Evolutionary conservation across 75 land plant genomes (phyloP), one percentile per base, ranked within the genome.

Genomic region (Chamaecyparis obtusa): DNA sequence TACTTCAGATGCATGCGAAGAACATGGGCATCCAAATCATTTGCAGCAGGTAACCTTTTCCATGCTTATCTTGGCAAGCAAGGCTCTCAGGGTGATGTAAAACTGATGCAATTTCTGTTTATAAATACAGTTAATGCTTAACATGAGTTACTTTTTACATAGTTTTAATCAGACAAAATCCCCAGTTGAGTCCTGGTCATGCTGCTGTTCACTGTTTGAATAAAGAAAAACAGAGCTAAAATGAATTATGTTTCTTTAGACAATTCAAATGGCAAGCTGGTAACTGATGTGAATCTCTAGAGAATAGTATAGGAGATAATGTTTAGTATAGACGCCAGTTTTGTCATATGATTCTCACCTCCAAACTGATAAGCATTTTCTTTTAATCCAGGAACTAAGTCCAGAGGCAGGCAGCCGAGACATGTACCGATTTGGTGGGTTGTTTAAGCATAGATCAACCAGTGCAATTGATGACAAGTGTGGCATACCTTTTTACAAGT

Each of bases 41-140:
- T 54, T 84, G 85, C 85, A 54, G 10, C 64, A 84, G 85, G 85
- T 84, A 84, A 33, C 51, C 3, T n/a, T 13, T 84, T 55, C 19
- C 56, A 54, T 44, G 48, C 46, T 81, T 81, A 9, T 24, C 46
- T 39, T 41, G 48, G 9, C 82, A 79, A 79, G 43, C 46, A 43
- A 43, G 21, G 30, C 24, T 80, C 27, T 81, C 14, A 43, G 0
- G 5, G 83, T 81, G 24, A 46, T 43, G 48, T 0, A 81, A 81
- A 49, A 81, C 13, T 78, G 49, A 81, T 81, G n/a, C 46, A 8
- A 24, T 24, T n/a, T n/a, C 11, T 44, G 46, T 44, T 24, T 46
- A 80, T 46, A 46, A 81, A 43, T 8, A 44, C n/a, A 81, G 48
- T 11, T 11, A 81, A 81, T 81, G 46, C 9, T 46, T n/a, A 51